Evolutionary conservation across 2,329 filamentous ascomycete genomes (phyloP), one percentile per base, ranked within the genome.

Genomic region (Ophiostoma himal-ulmi): DNA sequence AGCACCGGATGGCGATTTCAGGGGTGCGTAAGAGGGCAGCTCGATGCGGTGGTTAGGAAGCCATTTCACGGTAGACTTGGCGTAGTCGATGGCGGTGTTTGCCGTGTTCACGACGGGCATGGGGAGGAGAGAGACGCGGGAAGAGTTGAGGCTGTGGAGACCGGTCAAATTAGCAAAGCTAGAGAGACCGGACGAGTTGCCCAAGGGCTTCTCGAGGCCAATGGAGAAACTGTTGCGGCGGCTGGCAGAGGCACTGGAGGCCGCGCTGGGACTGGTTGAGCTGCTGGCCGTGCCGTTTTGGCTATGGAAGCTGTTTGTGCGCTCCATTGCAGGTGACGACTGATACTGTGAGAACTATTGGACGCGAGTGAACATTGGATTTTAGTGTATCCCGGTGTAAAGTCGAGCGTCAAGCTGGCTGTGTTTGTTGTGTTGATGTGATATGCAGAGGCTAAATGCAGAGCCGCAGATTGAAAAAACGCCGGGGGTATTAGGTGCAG

Each of bases 191-290:
- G 73, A 71, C 22, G 71, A 48, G 41, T 66, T 67, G n/a, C 39
- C 64, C n/a, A 39, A 10, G 11, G 71, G 68, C 54, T 74, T 74
- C 54, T 74, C 73, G 14, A 71, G 54, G 39, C n/a, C n/a, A 14
- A 71, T 60, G 44, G 72, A 70, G 67, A 74, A 73, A 67, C 73
- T 74, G 71, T 73, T 74, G 69, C 72, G 70, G 6, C 72, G 70
- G 64, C 73, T 74, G 44, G 70, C 68, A 0, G 68, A 37, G 26
- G 68, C 52, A 52, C 69, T 74, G 22, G 72, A 68, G 3, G 70
- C 69, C 14, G 66, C 70, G 60, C 70, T 70, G 30, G 65, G 44
- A 62, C 71, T 71, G 57, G 71, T 68, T 4, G 71, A 60, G 52
- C 67, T 70, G 72, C 68, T 72, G 64, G 72, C 66, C n/a, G 71